These are phyloP conservation scores for Aureobasidium sp. DNA, from an alignment of 2,329 filamentous ascomycete species.

Conservation along the genomic window DNA sequence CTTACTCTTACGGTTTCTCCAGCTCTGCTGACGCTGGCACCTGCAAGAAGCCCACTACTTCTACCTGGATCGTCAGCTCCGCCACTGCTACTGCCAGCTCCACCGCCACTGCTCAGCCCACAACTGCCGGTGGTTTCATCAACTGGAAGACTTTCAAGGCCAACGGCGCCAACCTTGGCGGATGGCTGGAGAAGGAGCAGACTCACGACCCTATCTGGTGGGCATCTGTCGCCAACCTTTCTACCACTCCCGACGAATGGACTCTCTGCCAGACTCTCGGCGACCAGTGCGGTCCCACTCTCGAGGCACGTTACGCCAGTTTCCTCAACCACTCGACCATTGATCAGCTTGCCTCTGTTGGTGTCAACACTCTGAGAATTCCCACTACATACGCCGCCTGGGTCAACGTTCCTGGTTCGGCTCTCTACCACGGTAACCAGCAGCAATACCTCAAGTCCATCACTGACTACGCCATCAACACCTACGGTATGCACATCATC, in stretches of 20 bases:
- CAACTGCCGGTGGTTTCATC: constrained; percentile 17
- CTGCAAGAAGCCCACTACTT: constrained; percentile 14
- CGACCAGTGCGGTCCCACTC: constrained; percentile 24
- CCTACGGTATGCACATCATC: constrained; percentile 32
- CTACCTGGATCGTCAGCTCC: constrained; percentile 12
- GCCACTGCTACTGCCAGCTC: constrained; percentile 5
- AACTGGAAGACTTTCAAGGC: constrained; percentile 22
- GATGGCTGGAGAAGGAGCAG: constrained; percentile 30
- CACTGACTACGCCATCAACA: constrained; percentile 31
- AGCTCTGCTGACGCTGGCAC: constrained; percentile 18
- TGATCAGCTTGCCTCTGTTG: constrained; percentile 28
- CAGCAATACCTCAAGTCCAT: constrained; percentile 26
- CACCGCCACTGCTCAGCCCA: constrained; percentile 1
- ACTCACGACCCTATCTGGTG: constrained; percentile 23
- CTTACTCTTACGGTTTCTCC: constrained; percentile 18
- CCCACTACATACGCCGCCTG: constrained; percentile 34
- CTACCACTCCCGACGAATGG: constrained; percentile 30
- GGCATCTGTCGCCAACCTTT: constrained; percentile 20
- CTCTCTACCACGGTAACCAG: constrained; percentile 31
- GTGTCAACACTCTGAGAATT: constrained; percentile 31
- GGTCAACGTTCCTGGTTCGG: constrained; percentile 29
- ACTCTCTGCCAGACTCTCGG: constrained; percentile 28
- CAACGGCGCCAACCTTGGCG: constrained; percentile 26
- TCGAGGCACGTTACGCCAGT: constrained; percentile 27
- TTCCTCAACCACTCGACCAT: constrained; percentile 29